phyloP scores from a whole-genome alignment of 2,329 filamentous ascomycete genomes.

The Pseudogymnoascus sp. region DNA sequence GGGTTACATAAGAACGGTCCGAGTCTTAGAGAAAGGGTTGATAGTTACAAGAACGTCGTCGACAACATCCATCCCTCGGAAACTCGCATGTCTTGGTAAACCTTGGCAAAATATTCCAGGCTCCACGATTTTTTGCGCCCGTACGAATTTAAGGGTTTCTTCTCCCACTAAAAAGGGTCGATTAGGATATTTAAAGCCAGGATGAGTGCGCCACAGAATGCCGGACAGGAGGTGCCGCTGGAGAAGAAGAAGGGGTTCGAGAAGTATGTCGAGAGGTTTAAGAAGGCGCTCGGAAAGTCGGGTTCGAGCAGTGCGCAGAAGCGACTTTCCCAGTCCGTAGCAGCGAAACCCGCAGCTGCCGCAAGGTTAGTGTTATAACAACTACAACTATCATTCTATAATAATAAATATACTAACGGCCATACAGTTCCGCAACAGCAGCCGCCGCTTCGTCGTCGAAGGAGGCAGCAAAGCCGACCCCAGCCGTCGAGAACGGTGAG shows the following conservation, averaged over 20 bases:
- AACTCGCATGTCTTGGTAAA: not conserved
- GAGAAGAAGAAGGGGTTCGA: conserved; percentile 21
- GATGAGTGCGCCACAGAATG: conserved; percentile 21
- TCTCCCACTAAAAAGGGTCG: not conserved
- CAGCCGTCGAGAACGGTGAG: not conserved
- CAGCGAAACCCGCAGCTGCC: conserved; percentile 7
- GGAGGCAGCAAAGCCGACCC: not conserved
- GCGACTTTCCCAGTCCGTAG: conserved; percentile 17
- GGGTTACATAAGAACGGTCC: not conserved
- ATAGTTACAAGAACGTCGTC: no score
- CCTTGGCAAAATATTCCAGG: not conserved
- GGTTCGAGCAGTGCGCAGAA: conserved; percentile 19
- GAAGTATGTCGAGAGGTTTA: conserved; percentile 21
- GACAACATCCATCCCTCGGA: no score
- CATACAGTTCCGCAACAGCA: not conserved
- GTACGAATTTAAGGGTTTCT: not conserved
- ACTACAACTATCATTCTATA: not conserved
- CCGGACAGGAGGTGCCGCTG: conserved; percentile 14
- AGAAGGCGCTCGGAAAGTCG: conserved; percentile 23
- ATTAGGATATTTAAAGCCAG: conserved; percentile 3
- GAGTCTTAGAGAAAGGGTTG: no score
- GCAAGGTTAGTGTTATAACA: conserved; percentile 5
- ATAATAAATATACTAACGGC: not conserved
- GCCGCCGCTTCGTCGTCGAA: not conserved
- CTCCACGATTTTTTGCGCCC: not conserved